Evolutionary conservation across 2,329 filamentous ascomycete genomes (phyloP), one percentile per base, ranked within the genome.

Genomic region (Malbranchea cinnamomea): DNA sequence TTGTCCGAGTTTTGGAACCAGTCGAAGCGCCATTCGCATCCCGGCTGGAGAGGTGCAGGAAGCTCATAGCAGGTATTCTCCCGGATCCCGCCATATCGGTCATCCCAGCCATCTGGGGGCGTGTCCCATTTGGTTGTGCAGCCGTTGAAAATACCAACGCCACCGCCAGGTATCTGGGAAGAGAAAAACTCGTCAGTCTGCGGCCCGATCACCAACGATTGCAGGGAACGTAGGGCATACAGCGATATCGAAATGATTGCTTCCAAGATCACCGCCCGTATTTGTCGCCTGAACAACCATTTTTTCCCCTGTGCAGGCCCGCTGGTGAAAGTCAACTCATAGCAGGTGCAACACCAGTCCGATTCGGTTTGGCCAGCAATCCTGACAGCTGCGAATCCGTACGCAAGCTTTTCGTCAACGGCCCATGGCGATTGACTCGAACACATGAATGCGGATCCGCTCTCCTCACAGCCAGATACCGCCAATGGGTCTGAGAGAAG

Each of bases 281-380:
- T 75, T 76, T 19, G 68, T 73, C 6, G 68, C 66, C 45, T 77
- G 72, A 10, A 77, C 63, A 31, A 76, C 57, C 66, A 76, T 71
- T 35, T 60, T 67, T 55, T 76, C 75, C 31, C 71, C 70, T 15
- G 56, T 50, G 69, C 60, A 4, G 63, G 51, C 4, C 65, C 65
- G 23, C 59, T 63, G 7, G 67, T 72, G 44, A 74, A 72, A 8
- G 67, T 69, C 32, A 74, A 52, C 50, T 68, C 60, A 44, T 74
- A 77, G 50, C 72, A 77, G 28, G 63, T 66, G 46, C 74, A 79
- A 55, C 74, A 79, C 30, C 30, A 31, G 68, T 71, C 75, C n/a
- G 57, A 53, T 48, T 78, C 74, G 2, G 56, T 63, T 23, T 63
- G 60, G 13, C 68, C 68, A 2, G 48, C 45, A 38, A 78, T 60